Base-by-base conservation (phyloP, 1,284 basidiomycete genomes). In the Coniferiporia weirii region DNA sequence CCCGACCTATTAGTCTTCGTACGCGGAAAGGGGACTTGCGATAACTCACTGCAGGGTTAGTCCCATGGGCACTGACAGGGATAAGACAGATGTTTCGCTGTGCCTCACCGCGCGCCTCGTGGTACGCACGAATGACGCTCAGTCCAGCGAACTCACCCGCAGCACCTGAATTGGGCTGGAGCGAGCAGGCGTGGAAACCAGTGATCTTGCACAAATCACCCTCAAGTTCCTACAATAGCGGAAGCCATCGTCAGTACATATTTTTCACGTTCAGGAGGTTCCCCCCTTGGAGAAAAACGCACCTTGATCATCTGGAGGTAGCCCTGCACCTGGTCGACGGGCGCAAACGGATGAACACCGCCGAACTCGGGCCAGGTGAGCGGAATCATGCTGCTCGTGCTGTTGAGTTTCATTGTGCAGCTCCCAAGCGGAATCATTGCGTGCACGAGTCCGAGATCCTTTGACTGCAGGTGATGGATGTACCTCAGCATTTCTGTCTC, bases 401-500 rank as follows among this genome's bases (percentile, higher is more conserved):
- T 94, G 77, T 98, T 98, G 64, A 98, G 81, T 78, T 98, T 95
- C 94, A 96, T 97, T 9, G 93, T 95, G 73, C 93, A 95, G 68
- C 91, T 96, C 58, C 96, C 96, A 12, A 99, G 85, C 4, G 97
- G 91, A 67, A 98, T 98, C 94, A 98, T 98, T 44, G 93, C 87
- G 71, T 99, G 95, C 5, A 92, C 90, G 38, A 99, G 87, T 35
- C 93, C 92, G 59, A 98, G 83, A 71, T 99, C 96, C 77, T 98
- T 98, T 58, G 87, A 86, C 66, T 96, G 93, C 50, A 99, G 83
- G 66, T 93, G 87, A 75, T 94, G 86, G 71, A 99, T 93, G 76
- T 98, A 98, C 50, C 95, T 91, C 53, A 99, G 79, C 89, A 99
- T 93, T 77, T 98, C 93, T 1, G 96, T 98, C 78, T 99, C 96